These are phyloP conservation scores for Penicillium macrosclerotiorum DNA, from an alignment of 495 filamentous ascomycete genomes.

Conservation along the genomic window DNA sequence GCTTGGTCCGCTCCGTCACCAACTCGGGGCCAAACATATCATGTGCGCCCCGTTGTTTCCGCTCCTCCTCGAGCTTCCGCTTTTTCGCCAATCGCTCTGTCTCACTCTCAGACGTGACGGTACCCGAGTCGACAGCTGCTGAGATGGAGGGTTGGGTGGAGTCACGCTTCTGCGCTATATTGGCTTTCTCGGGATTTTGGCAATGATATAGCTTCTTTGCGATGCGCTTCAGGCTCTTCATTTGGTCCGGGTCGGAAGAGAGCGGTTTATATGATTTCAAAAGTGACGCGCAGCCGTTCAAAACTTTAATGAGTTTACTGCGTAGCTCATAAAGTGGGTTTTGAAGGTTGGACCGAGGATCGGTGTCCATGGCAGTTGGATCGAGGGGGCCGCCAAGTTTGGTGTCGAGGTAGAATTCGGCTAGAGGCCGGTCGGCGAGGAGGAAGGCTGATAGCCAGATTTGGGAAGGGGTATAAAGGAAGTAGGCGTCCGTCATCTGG, in stretches of 20 bases:
- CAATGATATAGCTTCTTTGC: conserved; percentile 77
- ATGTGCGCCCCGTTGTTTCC: conserved; percentile 14
- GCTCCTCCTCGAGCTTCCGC: conserved; percentile 36
- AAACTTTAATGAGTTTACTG: conserved; percentile 39
- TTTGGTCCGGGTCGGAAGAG: conserved; percentile 44
- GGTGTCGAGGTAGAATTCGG: conserved; percentile 66
- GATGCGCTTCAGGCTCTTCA: conserved; percentile 54
- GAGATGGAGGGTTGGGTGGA: conserved; percentile 17
- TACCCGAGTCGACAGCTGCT: conserved; percentile 20
- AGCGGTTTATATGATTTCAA: conserved; percentile 38
- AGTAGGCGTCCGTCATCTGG: conserved; percentile 87
- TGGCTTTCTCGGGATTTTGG: conserved; percentile 64
- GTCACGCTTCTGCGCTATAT: conserved; percentile 46
- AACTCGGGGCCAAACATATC: conserved; percentile 45
- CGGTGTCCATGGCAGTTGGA: conserved; percentile 5
- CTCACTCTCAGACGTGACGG: conserved; percentile 37
- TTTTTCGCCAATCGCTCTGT: conserved; percentile 46
- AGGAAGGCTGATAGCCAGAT: conserved; percentile 82
- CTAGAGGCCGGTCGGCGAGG: conserved; percentile 69
- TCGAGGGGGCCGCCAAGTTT: conserved; percentile 55
- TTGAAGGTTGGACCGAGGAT: conserved; percentile 13
- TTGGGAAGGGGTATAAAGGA: conserved; percentile 92
- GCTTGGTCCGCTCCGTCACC: conserved; percentile 37
- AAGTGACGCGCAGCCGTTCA: conserved; percentile 41
- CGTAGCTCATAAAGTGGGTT: conserved; percentile 35